phyloP scores from a whole-genome alignment of 2,329 filamentous ascomycete species.

The Aureobasidium pullulans region DNA sequence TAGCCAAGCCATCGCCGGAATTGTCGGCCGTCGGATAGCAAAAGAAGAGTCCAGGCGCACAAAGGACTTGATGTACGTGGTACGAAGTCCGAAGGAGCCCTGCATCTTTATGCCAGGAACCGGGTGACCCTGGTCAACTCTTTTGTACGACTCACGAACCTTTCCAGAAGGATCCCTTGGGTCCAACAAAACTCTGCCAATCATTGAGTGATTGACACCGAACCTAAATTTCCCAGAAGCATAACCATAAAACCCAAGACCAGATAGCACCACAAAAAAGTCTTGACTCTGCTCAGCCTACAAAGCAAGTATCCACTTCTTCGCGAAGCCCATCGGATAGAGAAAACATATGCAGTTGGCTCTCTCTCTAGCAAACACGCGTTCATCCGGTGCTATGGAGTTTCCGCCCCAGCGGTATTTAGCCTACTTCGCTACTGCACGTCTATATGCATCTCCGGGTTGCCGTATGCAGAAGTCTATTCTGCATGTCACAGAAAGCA shows the following conservation, averaged over 20 bases:
- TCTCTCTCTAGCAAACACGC: not conserved
- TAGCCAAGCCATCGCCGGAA: not conserved
- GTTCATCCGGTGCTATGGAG: slow-evolving; percentile 1
- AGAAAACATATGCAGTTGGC: not conserved
- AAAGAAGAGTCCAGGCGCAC: not conserved
- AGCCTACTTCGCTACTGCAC: not conserved
- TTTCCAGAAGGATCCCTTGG: not conserved
- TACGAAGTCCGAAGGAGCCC: not conserved
- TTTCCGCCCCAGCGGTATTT: not conserved
- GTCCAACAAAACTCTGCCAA: too few relatives aligned
- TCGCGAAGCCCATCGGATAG: not conserved
- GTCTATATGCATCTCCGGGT: not conserved
- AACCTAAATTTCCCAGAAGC: not conserved
- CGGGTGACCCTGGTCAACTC: not conserved
- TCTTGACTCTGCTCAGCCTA: not conserved
- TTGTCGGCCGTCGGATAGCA: not conserved
- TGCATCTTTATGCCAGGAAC: not conserved
- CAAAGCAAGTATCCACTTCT: not conserved
- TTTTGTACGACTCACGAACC: not conserved
- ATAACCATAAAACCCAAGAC: not conserved
- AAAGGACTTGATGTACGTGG: not conserved
- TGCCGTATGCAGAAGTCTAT: not conserved
- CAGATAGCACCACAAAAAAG: not conserved
- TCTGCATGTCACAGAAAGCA: not conserved
- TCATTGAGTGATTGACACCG: not conserved